Percentiles rank a stretch among this genome's conserved stretches.
phyloP scores from a whole-genome alignment of 31 red algal species.

The Asparagopsis taxiformis region DNA sequence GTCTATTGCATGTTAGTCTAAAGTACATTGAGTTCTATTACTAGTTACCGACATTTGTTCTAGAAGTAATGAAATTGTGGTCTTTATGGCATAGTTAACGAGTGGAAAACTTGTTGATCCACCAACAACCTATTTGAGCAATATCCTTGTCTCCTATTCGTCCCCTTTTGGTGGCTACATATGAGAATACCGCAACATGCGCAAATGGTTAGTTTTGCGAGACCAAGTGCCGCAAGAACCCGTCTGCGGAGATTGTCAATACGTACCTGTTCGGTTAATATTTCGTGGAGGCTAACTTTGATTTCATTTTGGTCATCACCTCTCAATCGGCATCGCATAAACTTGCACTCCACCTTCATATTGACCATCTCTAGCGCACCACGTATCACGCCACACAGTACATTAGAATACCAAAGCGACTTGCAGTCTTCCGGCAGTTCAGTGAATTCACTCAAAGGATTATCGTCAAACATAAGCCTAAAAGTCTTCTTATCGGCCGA shows the following conservation, averaged over 20 bases:
- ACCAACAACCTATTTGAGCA: too few relatives aligned
- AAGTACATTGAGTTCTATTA: too few relatives aligned
- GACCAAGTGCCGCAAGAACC: too few relatives aligned
- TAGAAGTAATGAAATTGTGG: too few relatives aligned
- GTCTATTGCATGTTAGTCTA: too few relatives aligned
- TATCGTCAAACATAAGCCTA: slow-evolving; percentile 82
- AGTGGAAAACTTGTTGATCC: too few relatives aligned
- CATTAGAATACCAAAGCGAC: slow-evolving; percentile 87
- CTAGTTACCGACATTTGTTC: too few relatives aligned
- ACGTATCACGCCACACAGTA: slow-evolving; percentile 91
- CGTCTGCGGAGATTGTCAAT: too few relatives aligned
- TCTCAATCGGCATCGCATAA: slow-evolving; percentile 62
- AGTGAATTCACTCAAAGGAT: slow-evolving; percentile 90
- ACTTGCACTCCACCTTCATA: slow-evolving; percentile 86
- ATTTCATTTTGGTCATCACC: slow-evolving; percentile 95
- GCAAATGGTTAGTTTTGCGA: too few relatives aligned
- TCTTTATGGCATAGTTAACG: too few relatives aligned
- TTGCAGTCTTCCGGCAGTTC: slow-evolving; percentile 72
- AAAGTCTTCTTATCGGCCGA: slow-evolving; percentile 66
- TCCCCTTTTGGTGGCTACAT: slow-evolving; percentile 41
- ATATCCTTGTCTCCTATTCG: slow-evolving; percentile 23
- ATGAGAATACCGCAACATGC: background rate
- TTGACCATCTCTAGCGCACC: slow-evolving; percentile 96
- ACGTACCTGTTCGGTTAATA: slow-evolving; percentile 61
- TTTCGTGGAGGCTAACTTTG: slow-evolving; percentile 69